phyloP scores from a whole-genome alignment of 2,329 filamentous ascomycete genomes.

The Calonectria leucothoes region DNA sequence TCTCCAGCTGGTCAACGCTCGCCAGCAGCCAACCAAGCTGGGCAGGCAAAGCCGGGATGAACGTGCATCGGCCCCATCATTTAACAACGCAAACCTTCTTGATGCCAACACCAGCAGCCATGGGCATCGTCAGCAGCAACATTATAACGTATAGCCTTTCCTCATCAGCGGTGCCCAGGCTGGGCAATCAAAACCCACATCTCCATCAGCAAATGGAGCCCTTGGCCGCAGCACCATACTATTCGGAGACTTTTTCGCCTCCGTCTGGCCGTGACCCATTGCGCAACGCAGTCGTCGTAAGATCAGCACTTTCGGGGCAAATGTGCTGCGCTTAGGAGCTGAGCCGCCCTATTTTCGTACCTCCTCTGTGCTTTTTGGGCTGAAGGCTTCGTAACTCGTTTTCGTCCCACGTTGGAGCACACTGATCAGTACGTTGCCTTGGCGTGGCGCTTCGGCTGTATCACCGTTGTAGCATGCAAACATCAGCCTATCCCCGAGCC shows the following conservation, averaged over 20 bases:
- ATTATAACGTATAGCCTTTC: conserved; percentile 8
- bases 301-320: conserved; percentile 35
- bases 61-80: conserved; percentile 5
- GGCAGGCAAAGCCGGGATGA: neutral
- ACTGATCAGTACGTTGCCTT: neutral
- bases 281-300: conserved; percentile 32
- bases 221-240: conserved; percentile 10
- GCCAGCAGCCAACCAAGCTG: neutral
- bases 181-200: neutral
- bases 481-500: conserved; percentile 2
- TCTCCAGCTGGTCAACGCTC: conserved; percentile 21
- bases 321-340: conserved; percentile 16
- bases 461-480: neutral
- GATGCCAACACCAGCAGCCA: neutral
- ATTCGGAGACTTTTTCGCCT: conserved; percentile 27
- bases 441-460: neutral
- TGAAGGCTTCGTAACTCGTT: neutral
- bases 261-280: conserved; percentile 28
- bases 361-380: neutral
- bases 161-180: neutral
- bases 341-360: conserved; percentile 2
- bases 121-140: conserved; percentile 11
- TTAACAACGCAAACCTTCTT: neutral
- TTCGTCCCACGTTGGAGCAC: neutral
- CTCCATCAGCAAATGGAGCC: conserved; percentile 14